These are phyloP conservation scores for Arachnomyces sp. DNA, from an alignment of 2,329 filamentous ascomycete genomes.

Conservation along the genomic window DNA sequence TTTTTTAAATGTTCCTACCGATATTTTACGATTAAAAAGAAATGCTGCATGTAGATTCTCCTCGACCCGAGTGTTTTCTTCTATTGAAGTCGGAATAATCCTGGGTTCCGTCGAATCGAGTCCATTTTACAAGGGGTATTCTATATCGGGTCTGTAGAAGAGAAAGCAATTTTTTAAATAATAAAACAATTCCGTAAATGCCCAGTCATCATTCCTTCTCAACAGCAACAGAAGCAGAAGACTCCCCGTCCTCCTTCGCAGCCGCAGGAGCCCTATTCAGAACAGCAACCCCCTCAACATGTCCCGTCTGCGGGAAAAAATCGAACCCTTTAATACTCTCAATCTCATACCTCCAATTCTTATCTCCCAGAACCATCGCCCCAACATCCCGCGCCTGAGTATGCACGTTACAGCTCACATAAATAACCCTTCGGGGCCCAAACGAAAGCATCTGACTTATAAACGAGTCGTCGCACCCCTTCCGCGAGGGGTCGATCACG, in stretches of 20 bases:
- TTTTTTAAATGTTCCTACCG: background rate
- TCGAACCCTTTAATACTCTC: conserved; percentile 90
- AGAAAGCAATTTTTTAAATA: no score
- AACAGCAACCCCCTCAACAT: conserved; percentile 58
- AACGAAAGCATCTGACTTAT: conserved; percentile 70
- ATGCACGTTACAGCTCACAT: conserved; percentile 97
- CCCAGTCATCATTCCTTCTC: no score
- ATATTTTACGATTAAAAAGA: conserved; percentile 4
- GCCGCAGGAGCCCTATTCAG: conserved; percentile 34
- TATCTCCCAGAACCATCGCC: conserved; percentile 63
- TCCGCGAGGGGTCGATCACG: conserved; percentile 93
- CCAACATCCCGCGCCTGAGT: conserved; percentile 93
- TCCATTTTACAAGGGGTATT: no score
- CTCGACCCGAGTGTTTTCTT: no score
- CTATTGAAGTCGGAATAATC: no score
- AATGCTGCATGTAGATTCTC: background rate
- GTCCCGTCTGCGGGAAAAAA: conserved; percentile 83
- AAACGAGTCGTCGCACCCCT: conserved; percentile 84
- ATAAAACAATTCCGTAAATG: no score
- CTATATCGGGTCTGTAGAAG: no score
- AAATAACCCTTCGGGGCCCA: conserved; percentile 71
- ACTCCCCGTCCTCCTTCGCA: conserved; percentile 1
- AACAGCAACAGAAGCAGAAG: no score
- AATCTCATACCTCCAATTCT: conserved; percentile 59
- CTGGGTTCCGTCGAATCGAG: no score